Evolutionary conservation across 352 stramenopile genomes (phyloP).

Genomic region (Phytophthora ramorum): DNA sequence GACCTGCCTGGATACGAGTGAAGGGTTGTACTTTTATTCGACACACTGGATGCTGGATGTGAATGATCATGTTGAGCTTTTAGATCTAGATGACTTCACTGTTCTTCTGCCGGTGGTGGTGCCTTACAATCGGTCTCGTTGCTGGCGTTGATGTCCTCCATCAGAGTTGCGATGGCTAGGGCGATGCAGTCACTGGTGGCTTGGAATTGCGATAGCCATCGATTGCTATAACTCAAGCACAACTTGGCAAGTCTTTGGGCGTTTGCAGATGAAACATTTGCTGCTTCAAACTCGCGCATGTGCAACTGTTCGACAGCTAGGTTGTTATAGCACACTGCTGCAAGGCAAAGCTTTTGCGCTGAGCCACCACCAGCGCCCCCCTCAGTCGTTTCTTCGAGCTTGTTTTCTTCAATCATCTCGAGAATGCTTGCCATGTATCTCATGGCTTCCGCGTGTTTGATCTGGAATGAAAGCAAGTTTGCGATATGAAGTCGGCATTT

Average conservation of each 20-base stretch:
- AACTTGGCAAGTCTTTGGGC: conserved; percentile 88
- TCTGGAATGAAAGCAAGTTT: conserved; percentile 75
- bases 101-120: conserved; percentile 7
- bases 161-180: conserved; percentile 71
- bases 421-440: conserved; percentile 84
- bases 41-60: background rate
- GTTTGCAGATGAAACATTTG: conserved; percentile 80
- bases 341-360: conserved; percentile 91
- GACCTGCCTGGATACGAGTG: conserved; percentile 10
- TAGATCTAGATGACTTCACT: background rate
- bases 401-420: conserved; percentile 89
- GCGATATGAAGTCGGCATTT: conserved; percentile 91
- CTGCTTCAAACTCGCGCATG: conserved; percentile 83
- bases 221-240: conserved; percentile 92
- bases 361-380: conserved; percentile 48
- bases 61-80: background rate
- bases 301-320: conserved; percentile 92
- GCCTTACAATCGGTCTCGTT: conserved; percentile 19
- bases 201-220: conserved; percentile 91
- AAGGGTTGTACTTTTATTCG: background rate
- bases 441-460: conserved; percentile 85
- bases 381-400: conserved; percentile 66
- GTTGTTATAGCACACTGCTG: conserved; percentile 94
- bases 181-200: conserved; percentile 81
- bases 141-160: conserved; percentile 59